Evolutionary conservation across 768 basidiomycete species (phyloP), one percentile per base, ranked within the genome.

Genomic region (Boletus bicolor): DNA sequence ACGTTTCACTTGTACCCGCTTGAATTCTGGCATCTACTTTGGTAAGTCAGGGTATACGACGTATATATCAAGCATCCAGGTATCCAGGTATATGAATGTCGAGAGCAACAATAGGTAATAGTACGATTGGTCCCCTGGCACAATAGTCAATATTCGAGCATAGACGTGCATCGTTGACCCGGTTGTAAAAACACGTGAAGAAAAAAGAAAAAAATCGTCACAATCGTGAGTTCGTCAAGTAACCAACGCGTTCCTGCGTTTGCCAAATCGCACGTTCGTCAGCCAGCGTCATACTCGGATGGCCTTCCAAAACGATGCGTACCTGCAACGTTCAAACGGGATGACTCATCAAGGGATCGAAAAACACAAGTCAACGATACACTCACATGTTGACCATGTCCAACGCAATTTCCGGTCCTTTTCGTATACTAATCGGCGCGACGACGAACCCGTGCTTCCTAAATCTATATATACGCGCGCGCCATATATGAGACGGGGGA

Each of bases 361-460:
- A 4, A 21, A 30, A 30, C 28, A 49, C 1, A 3, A 34, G 11
- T 11, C 21, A 7, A n/a, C 6, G 8, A 32, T 8, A 38, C 7
- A 68, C 82, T 51, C 62, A 84, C 86, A 89, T 88, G 64, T 88
- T 88, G 34, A 88, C 86, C 55, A 81, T 72, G 68, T 89, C 87
- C 49, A 89, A 77, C 4, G 84, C 80, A 6, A 60, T 67, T 8
- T 72, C 67, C 0, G 73, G 63, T 2, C 82, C 81, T 59, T 78
- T 72, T 51, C 87, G 73, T 54, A 84, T 74, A 19, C 77, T 78
- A 14, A 87, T 71, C 9, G 80, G 71, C 28, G 73, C 65, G 21
- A 87, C 79, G 7, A 70, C 67, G 71, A 87, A 87, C 0, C 84
- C 84, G 5, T 73, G 72, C 37, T 73, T 67, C 56, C 74, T 72